Conservation (phyloP, 768 basidiomycete species). For the Royoungia palumana region DNA sequence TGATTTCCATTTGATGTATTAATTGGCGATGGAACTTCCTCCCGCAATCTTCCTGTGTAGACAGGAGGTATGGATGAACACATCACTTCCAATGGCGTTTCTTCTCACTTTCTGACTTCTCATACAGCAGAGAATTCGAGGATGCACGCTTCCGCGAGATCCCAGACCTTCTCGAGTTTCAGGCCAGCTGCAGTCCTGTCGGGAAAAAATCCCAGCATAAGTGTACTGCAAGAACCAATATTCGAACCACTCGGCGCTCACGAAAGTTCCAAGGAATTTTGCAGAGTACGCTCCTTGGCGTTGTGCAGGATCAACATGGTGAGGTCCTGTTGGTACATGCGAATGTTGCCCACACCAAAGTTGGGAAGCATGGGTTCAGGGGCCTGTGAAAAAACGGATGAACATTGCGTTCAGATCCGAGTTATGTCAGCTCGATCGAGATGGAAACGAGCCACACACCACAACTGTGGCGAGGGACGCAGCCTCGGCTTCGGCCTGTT, state of each 20-base stretch:
- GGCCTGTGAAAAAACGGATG: conserved; percentile 20
- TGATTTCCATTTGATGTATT: neutral
- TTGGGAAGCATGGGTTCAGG: conserved; percentile 32
- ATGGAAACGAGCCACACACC: conserved; percentile 1
- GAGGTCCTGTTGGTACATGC: conserved; percentile 28
- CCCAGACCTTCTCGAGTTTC: conserved; percentile 32
- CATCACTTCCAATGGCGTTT: too few relatives aligned
- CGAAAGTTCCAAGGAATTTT: conserved; percentile 29
- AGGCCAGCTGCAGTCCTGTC: conserved; percentile 24
- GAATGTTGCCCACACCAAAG: conserved; percentile 30
- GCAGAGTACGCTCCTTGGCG: conserved; percentile 31
- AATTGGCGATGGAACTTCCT: neutral
- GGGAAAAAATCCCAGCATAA: neutral
- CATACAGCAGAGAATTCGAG: conserved; percentile 25
- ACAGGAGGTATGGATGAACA: too few relatives aligned
- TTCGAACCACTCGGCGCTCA: conserved; percentile 21
- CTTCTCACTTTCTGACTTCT: neutral
- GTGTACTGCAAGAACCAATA: neutral
- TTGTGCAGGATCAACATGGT: too few relatives aligned
- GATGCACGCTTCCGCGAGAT: conserved; percentile 25
- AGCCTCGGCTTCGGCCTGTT: conserved; percentile 13
- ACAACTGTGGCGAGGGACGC: conserved; percentile 8
- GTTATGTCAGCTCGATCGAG: neutral
- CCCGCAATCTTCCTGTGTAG: neutral
- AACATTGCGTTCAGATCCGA: neutral